Percentiles rank a stretch among this genome's conserved stretches.
These are phyloP conservation scores for Sphagnurus paluster DNA, from an alignment of 1,284 basidiomycete genomes.

Conservation along the genomic window DNA sequence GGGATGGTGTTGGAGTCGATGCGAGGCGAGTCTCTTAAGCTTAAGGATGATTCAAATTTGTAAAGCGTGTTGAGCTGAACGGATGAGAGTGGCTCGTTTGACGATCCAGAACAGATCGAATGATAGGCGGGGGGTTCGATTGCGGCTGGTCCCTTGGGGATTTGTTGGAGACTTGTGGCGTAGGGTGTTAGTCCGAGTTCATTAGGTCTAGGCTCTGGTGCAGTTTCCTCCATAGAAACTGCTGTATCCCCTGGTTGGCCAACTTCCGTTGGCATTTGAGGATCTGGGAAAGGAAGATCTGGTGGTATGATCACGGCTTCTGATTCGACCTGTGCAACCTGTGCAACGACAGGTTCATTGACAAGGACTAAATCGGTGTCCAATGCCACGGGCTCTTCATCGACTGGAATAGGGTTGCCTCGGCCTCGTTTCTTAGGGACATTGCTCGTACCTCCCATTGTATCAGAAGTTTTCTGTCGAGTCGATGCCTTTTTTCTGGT, in stretches of 20 bases:
- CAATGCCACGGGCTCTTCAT: neutral
- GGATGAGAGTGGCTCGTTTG: neutral
- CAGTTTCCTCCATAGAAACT: neutral
- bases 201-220: neutral
- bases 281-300: neutral
- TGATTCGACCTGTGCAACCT: conserved; percentile 4
- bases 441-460: neutral
- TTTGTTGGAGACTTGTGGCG: neutral
- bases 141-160: neutral
- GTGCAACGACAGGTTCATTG: neutral
- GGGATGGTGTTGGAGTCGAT: conserved; percentile 6
- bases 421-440: conserved; percentile 7
- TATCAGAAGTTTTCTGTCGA: neutral
- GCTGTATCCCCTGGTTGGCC: neutral
- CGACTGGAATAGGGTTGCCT: no score
- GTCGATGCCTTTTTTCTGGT: neutral
- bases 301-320: neutral
- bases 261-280: neutral
- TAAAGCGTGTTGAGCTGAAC: neutral
- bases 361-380: neutral
- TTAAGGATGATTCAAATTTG: neutral
- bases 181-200: neutral
- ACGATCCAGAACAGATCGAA: neutral
- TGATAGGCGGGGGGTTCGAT: neutral
- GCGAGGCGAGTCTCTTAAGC: neutral